Evolutionary conservation across 441 rosid species (phyloP).

Genomic region (Mallotus repandus): DNA sequence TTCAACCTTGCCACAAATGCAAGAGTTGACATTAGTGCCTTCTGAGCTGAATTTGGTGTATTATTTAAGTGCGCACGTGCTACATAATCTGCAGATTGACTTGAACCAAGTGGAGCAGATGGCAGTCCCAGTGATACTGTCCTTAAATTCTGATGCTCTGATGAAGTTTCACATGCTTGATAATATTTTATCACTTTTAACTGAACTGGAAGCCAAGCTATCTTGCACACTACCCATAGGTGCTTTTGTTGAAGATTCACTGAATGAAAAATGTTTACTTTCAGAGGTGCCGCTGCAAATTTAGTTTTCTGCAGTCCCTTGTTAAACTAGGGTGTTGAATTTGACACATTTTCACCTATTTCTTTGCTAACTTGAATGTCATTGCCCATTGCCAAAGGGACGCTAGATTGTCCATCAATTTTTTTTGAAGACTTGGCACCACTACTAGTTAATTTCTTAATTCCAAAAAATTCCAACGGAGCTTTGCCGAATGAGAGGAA

Average conservation of each 20-base stretch:
- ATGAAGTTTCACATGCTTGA: conserved; percentile 28
- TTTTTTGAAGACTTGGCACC: conserved; percentile 19
- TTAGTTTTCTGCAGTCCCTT: conserved; percentile 24
- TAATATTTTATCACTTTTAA: conserved; percentile 21
- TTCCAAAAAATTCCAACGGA: conserved; percentile 23
- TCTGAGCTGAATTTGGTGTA: conserved; percentile 42
- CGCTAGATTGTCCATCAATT: conserved; percentile 13
- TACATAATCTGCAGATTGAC: conserved; percentile 33
- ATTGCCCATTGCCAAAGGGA: neutral
- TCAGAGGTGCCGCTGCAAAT: conserved; percentile 2
- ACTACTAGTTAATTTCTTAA: conserved; percentile 26
- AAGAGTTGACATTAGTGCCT: conserved; percentile 52
- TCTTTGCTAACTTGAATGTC: conserved; percentile 13
- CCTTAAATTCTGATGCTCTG: conserved; percentile 20
- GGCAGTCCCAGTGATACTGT: conserved; percentile 20
- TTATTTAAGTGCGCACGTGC: conserved; percentile 27
- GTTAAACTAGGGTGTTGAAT: conserved; percentile 16
- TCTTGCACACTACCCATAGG: conserved; percentile 13
- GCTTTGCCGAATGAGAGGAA: conserved; percentile 69
- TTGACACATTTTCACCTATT: conserved; percentile 12
- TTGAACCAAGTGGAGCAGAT: conserved; percentile 22
- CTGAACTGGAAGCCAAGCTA: conserved; percentile 24
- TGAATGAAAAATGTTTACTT: too few relatives aligned
- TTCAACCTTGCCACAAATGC: conserved; percentile 59
- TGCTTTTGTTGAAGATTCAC: too few relatives aligned